Base-by-base conservation (phyloP, 1,284 basidiomycete species). In the Ganoderma resinaceum region DNA sequence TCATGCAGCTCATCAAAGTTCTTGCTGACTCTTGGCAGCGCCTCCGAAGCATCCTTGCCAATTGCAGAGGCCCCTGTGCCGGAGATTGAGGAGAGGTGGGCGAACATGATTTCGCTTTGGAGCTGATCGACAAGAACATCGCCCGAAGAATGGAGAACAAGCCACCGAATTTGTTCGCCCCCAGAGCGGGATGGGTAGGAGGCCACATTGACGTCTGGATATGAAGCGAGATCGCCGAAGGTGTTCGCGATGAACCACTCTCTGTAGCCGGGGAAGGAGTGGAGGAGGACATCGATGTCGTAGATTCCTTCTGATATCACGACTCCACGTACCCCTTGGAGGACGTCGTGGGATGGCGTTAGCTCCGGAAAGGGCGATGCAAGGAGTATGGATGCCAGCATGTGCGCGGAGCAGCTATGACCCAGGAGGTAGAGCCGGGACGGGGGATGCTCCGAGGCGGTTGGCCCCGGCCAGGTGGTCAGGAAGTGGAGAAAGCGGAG, bases 361-460 rank as follows among this genome's bases (percentile, higher is more conserved):
- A 90, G 81, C 20, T 79, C 37, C 11, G 74, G 63, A 43, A 66
- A 63, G 60, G 70, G 66, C 12, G 89, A 86, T 74, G 87, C 82
- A 68, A 94, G 82, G 76, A 93, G 85, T 40, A 94, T 86, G 63
- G 88, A 87, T 42, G 86, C 78, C n/a, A 94, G 80, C 83, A 95
- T 94, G 78, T 95, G 93, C 3, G 93, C 91, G 70, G 89, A 84
- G 78, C 92, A 94, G 79, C 91, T 93, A 78, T 95, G 93, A 20
- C 92, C 92, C 52, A 94, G 81, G 57, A 93, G 82, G 78, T 87
- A 86, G 62, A 94, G 75, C 37, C 73, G 71, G 40, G 75, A 66
- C 31, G 80, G 76, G 74, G 89, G 84, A 73, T 84, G 86, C 20
- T 78, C 74, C 59, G 63, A 62, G 14, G 59, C 52, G 62, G 70